phyloP scores from a whole-genome alignment of 352 stramenopile genomes.

The Phytophthora litchii region DNA sequence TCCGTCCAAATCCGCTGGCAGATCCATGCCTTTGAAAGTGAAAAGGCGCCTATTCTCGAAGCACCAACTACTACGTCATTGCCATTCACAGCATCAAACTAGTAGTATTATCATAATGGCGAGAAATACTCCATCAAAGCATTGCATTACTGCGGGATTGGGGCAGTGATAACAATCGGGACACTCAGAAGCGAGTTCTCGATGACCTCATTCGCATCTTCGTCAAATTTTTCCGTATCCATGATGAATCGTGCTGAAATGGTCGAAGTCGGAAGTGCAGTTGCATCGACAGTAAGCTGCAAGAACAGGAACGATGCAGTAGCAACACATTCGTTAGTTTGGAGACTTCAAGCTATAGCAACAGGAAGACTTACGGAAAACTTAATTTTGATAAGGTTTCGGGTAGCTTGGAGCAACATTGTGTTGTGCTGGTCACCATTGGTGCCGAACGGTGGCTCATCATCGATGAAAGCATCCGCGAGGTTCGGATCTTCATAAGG shows the following conservation, averaged over 20 bases:
- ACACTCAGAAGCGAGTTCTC: slow-evolving; percentile 61
- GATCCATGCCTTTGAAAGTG: slow-evolving; percentile 34
- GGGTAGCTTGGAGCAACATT: slow-evolving; percentile 55
- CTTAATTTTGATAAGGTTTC: slow-evolving; percentile 65
- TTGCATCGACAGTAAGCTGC: slow-evolving; percentile 26
- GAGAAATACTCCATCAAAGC: not conserved
- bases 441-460: slow-evolving; percentile 22
- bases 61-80: not conserved
- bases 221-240: slow-evolving; percentile 72
- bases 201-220: slow-evolving; percentile 59
- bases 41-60: slow-evolving; percentile 30
- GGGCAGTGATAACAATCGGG: slow-evolving; percentile 53
- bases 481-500: slow-evolving; percentile 87
- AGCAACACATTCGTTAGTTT: not conserved
- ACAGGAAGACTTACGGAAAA: slow-evolving; percentile 36
- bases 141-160: slow-evolving; percentile 27
- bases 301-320: slow-evolving; percentile 1
- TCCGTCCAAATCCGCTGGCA: slow-evolving; percentile 45
- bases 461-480: slow-evolving; percentile 63
- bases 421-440: slow-evolving; percentile 40
- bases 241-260: slow-evolving; percentile 58
- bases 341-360: not conserved
- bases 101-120: slow-evolving; percentile 3
- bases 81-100: slow-evolving; percentile 1
- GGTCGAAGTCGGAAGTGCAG: not conserved